Percentiles rank a stretch among this genome's conserved stretches.
These are phyloP conservation scores for Aegilops speltoides DNA, from an alignment of 176 grass and related monocot species.

Conservation along the genomic window DNA sequence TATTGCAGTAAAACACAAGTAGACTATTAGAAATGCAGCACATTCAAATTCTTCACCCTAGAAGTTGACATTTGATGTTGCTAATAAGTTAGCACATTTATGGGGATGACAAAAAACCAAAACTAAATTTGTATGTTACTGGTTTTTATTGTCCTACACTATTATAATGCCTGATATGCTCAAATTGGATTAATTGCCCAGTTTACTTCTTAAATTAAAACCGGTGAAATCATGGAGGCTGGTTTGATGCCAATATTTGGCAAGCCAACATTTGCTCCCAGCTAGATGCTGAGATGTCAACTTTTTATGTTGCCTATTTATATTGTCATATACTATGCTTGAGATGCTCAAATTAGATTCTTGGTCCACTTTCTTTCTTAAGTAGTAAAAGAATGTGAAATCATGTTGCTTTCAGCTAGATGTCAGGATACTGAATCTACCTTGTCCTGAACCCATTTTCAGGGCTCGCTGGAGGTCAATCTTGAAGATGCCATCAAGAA, in stretches of 20 bases:
- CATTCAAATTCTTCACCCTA: not conserved
- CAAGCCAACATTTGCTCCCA: not conserved
- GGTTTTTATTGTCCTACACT: not conserved
- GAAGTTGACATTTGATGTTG: not conserved
- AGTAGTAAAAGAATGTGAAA: not conserved
- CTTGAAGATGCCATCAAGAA: conserved; percentile 17
- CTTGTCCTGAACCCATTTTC: conserved; percentile 8
- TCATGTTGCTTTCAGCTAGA: not conserved
- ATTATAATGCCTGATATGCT: not conserved
- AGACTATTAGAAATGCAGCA: not conserved
- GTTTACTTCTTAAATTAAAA: not conserved
- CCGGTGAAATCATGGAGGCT: not conserved
- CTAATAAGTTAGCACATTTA: not conserved
- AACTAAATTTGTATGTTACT: not conserved
- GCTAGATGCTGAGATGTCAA: not conserved
- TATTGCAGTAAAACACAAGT: conserved; percentile 1
- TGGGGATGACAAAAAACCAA: not conserved
- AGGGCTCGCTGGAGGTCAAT: conserved; percentile 9
- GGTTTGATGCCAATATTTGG: too few species aligned
- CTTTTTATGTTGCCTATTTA: too few species aligned
- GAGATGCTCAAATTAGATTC: not conserved
- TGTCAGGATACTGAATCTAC: not conserved
- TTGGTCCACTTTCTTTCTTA: not conserved
- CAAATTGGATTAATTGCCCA: not conserved
- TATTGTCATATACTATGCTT: not conserved